Evolutionary conservation across 495 filamentous ascomycete species (phyloP), one percentile per base, ranked within the genome.

Genomic region (Friedmanniomyces endolithicus): DNA sequence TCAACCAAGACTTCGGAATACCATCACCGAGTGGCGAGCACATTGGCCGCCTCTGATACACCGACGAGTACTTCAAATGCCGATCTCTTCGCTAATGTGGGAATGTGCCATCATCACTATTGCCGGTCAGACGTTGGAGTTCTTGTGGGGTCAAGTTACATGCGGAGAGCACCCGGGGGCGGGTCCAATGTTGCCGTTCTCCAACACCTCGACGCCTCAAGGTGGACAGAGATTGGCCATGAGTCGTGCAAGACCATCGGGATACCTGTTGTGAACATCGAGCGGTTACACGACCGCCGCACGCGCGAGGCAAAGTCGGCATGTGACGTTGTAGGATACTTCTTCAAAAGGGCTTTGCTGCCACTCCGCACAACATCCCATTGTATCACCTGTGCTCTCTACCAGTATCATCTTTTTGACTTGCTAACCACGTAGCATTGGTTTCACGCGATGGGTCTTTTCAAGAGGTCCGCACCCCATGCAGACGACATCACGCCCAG

Each of bases 401-500:
- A 9, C 27, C 27, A 31, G 27, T 51, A 12, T 39, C 31, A 37
- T 11, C 6, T 51, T 51, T 51, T 33, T 11, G 2, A 25, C 25
- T 23, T 24, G 12, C 24, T 19, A 51, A 6, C 48, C 14, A 22
- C 2, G 20, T 34, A 14, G 17, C 37, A 2, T 14, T 19, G 6
- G 6, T 41, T 14, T 19, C 37, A 41, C 51, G 45, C 8, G 16
- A 55, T 55, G 44, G 44, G 52, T 12, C 34, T 55, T 9, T 55
- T 55, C 52, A 55, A 39, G 23, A 7, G 52, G 11, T 25, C 41
- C n/a, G 52, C 20, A 2, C 19, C 7, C 17, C 25, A 34, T 23
- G 27, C 41, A 16, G 52, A 55, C 33, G 52, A 55, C 1, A 55
- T 55, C 41, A 34, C 52, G 20, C 52, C 41, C 1, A 48, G 11